Evolutionary conservation across 352 stramenopile genomes (phyloP).

Genomic region (Aphanomyces cochlioides): DNA sequence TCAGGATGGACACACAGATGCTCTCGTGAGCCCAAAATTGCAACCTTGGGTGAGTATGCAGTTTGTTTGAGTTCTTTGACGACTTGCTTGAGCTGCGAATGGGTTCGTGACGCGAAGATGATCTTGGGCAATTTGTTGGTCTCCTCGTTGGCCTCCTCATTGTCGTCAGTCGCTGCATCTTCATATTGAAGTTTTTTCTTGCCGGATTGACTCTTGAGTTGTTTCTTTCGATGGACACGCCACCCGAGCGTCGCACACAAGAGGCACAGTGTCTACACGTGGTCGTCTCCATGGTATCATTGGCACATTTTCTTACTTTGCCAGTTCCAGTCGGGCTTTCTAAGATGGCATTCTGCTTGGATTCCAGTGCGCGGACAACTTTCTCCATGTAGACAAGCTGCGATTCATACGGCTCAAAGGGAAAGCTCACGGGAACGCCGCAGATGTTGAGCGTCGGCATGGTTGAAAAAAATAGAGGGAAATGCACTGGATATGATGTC

Average conservation of each 20-base stretch:
- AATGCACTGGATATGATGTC: no score
- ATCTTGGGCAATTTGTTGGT: slow-evolving; percentile 77
- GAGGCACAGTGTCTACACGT: slow-evolving; percentile 92
- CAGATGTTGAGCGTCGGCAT: slow-evolving; percentile 84
- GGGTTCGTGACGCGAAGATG: slow-evolving; percentile 97
- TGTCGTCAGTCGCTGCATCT: slow-evolving; percentile 35
- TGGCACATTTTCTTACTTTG: slow-evolving; percentile 63
- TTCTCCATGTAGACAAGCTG: slow-evolving; percentile 97
- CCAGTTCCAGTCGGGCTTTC: slow-evolving; percentile 97
- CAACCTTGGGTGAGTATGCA: slow-evolving; percentile 84
- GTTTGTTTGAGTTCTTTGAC: slow-evolving; percentile 95
- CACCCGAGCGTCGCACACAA: slow-evolving; percentile 94
- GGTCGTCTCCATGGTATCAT: not conserved
- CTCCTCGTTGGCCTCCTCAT: slow-evolving; percentile 35
- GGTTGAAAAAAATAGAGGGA: no score
- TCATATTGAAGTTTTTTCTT: slow-evolving; percentile 47
- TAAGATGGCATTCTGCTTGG: slow-evolving; percentile 94
- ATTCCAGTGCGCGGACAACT: slow-evolving; percentile 88
- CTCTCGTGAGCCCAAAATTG: slow-evolving; percentile 93
- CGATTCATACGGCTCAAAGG: slow-evolving; percentile 94
- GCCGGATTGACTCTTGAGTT: slow-evolving; percentile 28
- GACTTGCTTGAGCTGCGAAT: slow-evolving; percentile 98
- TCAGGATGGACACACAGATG: slow-evolving; percentile 97
- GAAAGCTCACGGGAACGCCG: slow-evolving; percentile 92
- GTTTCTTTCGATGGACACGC: slow-evolving; percentile 75